phyloP scores from a whole-genome alignment of 805 yeast genomes.

The Suhomyces xylopsoci region DNA sequence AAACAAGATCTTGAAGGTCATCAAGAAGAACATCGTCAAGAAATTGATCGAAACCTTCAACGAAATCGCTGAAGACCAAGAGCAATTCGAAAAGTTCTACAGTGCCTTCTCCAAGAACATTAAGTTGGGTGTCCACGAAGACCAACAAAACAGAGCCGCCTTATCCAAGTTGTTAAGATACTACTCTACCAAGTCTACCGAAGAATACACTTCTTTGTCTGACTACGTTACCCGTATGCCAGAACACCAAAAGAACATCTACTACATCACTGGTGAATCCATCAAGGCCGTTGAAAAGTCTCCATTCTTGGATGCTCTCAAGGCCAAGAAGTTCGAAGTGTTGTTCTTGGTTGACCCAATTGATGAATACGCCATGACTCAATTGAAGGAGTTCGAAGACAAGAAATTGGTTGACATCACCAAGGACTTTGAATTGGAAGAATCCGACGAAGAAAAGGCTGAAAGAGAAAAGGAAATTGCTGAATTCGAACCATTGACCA shows the following conservation, averaged over 20 bases:
- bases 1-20: slow-evolving; percentile 98
- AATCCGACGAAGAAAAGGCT: slow-evolving; percentile 96
- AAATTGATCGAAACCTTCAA: slow-evolving; percentile 97
- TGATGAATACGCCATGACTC: slow-evolving; percentile 99
- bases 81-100: slow-evolving; percentile 98
- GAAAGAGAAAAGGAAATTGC: slow-evolving; percentile 89
- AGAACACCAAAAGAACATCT: slow-evolving; percentile 99
- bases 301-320: slow-evolving; percentile 98
- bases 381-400: slow-evolving; percentile 98
- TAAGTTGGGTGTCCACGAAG: slow-evolving; percentile 99
- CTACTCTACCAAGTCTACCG: slow-evolving; percentile 93
- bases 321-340: slow-evolving; percentile 98
- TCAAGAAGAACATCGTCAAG: slow-evolving; percentile 98
- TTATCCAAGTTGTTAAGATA: slow-evolving; percentile 95
- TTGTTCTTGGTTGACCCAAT: slow-evolving; percentile 98
- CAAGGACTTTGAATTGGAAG: slow-evolving; percentile 98
- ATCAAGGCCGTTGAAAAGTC: slow-evolving; percentile 97
- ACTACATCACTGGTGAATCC: slow-evolving; percentile 99
- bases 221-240: slow-evolving; percentile 99
- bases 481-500: slow-evolving; percentile 90
- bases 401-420: slow-evolving; percentile 98
- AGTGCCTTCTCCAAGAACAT: slow-evolving; percentile 96
- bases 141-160: slow-evolving; percentile 93
- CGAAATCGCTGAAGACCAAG: slow-evolving; percentile 98
- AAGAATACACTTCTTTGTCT: slow-evolving; percentile 89